phyloP scores from a whole-genome alignment of 1,139 yeast genomes.

The Hyphopichia fennica region DNA sequence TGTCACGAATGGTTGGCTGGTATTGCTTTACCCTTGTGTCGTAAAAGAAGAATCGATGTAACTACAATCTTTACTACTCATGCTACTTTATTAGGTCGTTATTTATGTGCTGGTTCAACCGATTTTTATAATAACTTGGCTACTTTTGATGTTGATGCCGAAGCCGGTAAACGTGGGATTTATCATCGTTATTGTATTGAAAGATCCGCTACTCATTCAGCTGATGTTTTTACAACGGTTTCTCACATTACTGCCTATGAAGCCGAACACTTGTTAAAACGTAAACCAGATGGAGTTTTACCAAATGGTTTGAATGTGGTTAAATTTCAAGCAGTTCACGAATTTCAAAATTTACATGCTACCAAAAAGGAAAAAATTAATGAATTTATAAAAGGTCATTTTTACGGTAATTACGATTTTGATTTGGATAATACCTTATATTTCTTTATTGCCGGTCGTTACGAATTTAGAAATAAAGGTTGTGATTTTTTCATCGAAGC shows the following conservation, averaged over 20 bases:
- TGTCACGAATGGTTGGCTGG: constrained; percentile 99
- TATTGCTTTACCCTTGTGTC: constrained; percentile 87
- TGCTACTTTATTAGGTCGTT: constrained; percentile 92
- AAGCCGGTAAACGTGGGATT: constrained; percentile 96
- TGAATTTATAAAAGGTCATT: constrained; percentile 94
- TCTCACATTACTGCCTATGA: constrained; percentile 96
- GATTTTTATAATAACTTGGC: constrained; percentile 93
- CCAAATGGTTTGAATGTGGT: constrained; percentile 97
- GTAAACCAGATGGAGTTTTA: constrained; percentile 96
- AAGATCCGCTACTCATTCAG: constrained; percentile 93
- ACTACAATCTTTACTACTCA: constrained; percentile 97
- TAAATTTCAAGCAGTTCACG: constrained; percentile 96
- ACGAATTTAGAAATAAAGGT: constrained; percentile 95
- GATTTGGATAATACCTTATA: constrained; percentile 91
- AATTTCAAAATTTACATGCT: constrained; percentile 95
- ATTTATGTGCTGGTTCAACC: constrained; percentile 92
- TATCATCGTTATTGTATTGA: constrained; percentile 97
- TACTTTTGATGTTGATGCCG: constrained; percentile 92
- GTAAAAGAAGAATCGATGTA: constrained; percentile 88
- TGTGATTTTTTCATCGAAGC: constrained; percentile 94
- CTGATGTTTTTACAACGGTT: constrained; percentile 97
- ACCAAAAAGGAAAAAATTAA: constrained; percentile 86
- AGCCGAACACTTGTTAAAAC: constrained; percentile 85
- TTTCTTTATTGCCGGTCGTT: constrained; percentile 95
- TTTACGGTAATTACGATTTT: constrained; percentile 94